phyloP scores from a whole-genome alignment of 2,329 filamentous ascomycete species.

The Colletotrichum sp. region DNA sequence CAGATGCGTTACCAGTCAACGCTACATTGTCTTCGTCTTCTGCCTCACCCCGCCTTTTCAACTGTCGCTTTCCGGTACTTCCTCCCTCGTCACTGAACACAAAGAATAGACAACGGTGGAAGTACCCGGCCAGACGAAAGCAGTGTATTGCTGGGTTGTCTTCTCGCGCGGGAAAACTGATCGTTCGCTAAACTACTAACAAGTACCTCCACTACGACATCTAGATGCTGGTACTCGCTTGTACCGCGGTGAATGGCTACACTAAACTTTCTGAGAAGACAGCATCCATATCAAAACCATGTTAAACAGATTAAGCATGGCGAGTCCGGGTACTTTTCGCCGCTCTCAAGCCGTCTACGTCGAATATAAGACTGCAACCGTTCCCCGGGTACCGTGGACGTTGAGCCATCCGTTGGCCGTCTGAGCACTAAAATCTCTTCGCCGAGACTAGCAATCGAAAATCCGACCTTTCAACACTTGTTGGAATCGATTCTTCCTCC shows the following conservation, averaged over 20 bases:
- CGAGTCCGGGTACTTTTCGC: neutral
- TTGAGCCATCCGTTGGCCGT: conserved; percentile 2
- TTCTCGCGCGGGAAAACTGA: neutral
- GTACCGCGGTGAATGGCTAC: neutral
- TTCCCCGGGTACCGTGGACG: conserved; percentile 13
- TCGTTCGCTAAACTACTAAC: neutral
- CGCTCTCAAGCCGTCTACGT: conserved; percentile 5
- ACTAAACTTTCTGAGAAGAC: conserved; percentile 3
- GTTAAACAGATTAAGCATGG: neutral
- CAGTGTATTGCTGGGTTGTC: neutral
- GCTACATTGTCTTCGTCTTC: neutral
- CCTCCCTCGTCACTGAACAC: neutral
- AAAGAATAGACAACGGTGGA: neutral
- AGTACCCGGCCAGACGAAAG: neutral
- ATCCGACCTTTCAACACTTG: neutral
- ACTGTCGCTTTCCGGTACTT: neutral
- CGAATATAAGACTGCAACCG: conserved; percentile 21
- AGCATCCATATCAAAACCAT: neutral
- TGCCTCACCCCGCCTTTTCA: neutral
- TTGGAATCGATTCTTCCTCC: neutral
- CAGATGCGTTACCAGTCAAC: neutral
- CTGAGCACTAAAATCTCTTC: neutral
- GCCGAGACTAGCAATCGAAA: neutral
- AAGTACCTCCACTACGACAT: neutral
- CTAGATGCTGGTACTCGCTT: neutral